A percentile compares a stretch with the other conserved stretches of the same genome.
These are phyloP conservation scores for Tephrocybe sp. DNA, from an alignment of 768 basidiomycete species.

Conservation along the genomic window DNA sequence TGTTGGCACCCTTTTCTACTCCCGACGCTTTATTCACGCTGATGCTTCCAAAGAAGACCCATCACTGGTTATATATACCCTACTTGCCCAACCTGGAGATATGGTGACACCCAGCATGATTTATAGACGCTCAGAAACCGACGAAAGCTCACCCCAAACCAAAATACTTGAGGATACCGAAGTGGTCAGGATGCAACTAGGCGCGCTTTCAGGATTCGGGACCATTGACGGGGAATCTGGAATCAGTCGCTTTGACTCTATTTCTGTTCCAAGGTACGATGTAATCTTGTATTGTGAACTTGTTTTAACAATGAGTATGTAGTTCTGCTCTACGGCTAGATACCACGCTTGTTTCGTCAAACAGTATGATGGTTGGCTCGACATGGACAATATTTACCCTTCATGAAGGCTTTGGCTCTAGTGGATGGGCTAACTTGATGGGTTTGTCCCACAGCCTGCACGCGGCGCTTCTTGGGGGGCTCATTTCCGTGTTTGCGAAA, in stretches of 20 bases:
- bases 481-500: slow-evolving; percentile 1
- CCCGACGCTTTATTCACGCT: slow-evolving; percentile 2
- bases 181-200: neutral
- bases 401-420: slow-evolving; percentile 31
- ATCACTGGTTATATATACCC: neutral
- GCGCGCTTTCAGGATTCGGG: neutral
- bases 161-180: neutral
- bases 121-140: neutral
- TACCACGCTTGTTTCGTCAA: slow-evolving; percentile 1
- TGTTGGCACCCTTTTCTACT: slow-evolving; percentile 9
- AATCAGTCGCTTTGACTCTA: slow-evolving; percentile 14
- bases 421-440: slow-evolving; percentile 20
- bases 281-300: neutral
- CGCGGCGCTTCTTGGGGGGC: slow-evolving; percentile 7
- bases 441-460: slow-evolving; percentile 25
- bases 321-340: slow-evolving; percentile 6
- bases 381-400: slow-evolving; percentile 34
- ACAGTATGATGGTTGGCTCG: neutral
- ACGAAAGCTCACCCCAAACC: too few relatives aligned
- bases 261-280: slow-evolving; percentile 14
- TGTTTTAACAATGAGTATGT: neutral
- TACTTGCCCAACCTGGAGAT: neutral
- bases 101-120: neutral
- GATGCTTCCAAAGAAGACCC: slow-evolving; percentile 1
- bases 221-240: slow-evolving; percentile 5